Conservation (phyloP, 352 stramenopile species). For the Halophytophthora batemanensis region DNA sequence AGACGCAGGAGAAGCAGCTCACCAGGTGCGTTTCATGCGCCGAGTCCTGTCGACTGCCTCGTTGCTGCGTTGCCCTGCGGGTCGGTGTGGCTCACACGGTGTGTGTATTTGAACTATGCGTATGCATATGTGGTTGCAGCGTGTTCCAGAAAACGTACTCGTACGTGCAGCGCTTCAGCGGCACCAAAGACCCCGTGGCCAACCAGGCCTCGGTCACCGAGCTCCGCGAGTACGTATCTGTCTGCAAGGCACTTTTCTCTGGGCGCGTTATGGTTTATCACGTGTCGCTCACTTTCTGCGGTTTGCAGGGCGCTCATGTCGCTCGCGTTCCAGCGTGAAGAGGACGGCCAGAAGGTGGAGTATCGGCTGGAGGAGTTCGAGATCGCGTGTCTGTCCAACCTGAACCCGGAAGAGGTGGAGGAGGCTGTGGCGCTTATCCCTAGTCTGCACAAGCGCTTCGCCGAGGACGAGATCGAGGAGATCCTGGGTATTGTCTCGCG, state of each 20-base stretch:
- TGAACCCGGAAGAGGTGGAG: constrained; percentile 89
- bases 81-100: not conserved
- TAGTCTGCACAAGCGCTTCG: constrained; percentile 86
- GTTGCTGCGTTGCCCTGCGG: not conserved
- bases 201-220: constrained; percentile 90
- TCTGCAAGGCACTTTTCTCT: not conserved
- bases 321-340: constrained; percentile 78
- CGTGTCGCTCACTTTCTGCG: too few relatives aligned
- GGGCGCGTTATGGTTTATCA: too few relatives aligned
- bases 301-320: constrained; percentile 75
- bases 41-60: too few relatives aligned
- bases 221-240: constrained; percentile 70
- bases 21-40: constrained; percentile 75
- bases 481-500: constrained; percentile 87
- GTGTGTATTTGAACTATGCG: too few relatives aligned
- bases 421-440: constrained; percentile 87
- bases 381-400: constrained; percentile 87
- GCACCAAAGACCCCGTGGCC: constrained; percentile 88
- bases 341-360: constrained; percentile 62
- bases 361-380: constrained; percentile 88
- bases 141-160: constrained; percentile 92
- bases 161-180: constrained; percentile 89
- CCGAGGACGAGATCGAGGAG: constrained; percentile 89
- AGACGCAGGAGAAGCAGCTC: constrained; percentile 89
- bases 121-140: constrained; percentile 32